Evolutionary conservation across 768 basidiomycete genomes (phyloP).

Genomic region (Lactarius vividus): DNA sequence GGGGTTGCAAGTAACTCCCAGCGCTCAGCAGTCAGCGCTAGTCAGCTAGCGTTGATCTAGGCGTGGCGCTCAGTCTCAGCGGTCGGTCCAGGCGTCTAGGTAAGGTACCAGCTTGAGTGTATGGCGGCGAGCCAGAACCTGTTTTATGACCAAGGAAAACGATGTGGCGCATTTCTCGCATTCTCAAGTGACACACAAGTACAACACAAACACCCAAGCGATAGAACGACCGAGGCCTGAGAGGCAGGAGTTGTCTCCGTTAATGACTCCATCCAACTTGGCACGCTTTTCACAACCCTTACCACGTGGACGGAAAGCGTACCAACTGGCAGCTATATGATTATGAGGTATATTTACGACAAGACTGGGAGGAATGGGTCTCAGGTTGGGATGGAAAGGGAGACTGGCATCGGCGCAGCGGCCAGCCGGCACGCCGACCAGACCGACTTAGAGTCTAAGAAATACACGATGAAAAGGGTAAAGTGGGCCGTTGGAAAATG

Average conservation of each 20-base stretch:
- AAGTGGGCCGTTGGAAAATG: background rate
- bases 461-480: slow-evolving; percentile 16
- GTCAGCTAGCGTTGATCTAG: background rate
- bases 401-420: slow-evolving; percentile 1
- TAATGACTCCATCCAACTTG: background rate
- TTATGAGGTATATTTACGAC: slow-evolving; percentile 24
- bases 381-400: background rate
- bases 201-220: background rate
- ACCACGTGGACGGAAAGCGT: background rate
- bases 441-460: background rate
- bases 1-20: background rate
- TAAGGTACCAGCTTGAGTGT: background rate
- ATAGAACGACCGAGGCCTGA: background rate
- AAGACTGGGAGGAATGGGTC: slow-evolving; percentile 1
- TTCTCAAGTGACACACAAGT: background rate
- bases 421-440: slow-evolving; percentile 16
- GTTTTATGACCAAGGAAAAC: background rate
- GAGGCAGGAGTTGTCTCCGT: background rate
- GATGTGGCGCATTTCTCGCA: background rate
- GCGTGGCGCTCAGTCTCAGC: background rate
- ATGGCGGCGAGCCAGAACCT: background rate
- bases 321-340: slow-evolving; percentile 16
- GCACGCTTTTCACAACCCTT: background rate
- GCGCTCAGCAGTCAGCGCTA: background rate
- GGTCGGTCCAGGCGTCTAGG: background rate